Percentiles rank a stretch among this genome's conserved stretches.
Conservation (phyloP, 2,329 filamentous ascomycete genomes). For the Reticulascus tulasneorum region DNA sequence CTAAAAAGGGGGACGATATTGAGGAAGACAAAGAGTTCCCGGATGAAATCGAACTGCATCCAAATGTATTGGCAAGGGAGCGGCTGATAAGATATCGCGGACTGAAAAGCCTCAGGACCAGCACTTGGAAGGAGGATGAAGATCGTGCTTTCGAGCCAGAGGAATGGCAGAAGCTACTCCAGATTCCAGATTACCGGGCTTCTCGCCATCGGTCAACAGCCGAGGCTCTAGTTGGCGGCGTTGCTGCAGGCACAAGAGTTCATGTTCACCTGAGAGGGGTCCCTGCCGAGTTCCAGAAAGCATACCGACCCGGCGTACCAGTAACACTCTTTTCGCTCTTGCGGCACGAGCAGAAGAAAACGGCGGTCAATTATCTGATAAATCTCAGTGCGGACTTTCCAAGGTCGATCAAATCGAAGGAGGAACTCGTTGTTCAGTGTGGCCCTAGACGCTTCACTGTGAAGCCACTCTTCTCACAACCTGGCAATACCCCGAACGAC, state of each 20-base stretch:
- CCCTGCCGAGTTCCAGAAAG: constrained; percentile 36
- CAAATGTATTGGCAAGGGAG: constrained; percentile 80
- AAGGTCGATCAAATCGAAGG: constrained; percentile 81
- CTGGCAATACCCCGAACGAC: constrained; percentile 89
- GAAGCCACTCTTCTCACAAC: constrained; percentile 85
- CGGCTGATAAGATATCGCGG: constrained; percentile 83
- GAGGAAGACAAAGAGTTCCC: constrained; percentile 94
- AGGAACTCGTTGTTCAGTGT: constrained; percentile 86
- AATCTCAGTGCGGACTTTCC: constrained; percentile 75
- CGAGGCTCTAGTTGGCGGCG: constrained; percentile 85
- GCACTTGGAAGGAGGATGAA: constrained; percentile 83
- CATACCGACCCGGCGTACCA: constrained; percentile 53
- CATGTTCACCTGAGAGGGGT: constrained; percentile 66
- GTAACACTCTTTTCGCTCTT: constrained; percentile 80
- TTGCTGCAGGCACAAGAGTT: constrained; percentile 78
- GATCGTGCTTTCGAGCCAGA: constrained; percentile 84
- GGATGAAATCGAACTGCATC: constrained; percentile 92
- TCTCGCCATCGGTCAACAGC: constrained; percentile 71
- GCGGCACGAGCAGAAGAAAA: constrained; percentile 91
- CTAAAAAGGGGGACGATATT: constrained; percentile 72
- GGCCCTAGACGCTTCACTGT: constrained; percentile 82
- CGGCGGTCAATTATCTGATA: constrained; percentile 84
- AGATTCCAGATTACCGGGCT: constrained; percentile 84
- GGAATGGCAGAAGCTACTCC: constrained; percentile 82
- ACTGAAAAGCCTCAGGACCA: constrained; percentile 84